Evolutionary conservation across 495 filamentous ascomycete species (phyloP).

Genomic region (Penicillium coffeae): DNA sequence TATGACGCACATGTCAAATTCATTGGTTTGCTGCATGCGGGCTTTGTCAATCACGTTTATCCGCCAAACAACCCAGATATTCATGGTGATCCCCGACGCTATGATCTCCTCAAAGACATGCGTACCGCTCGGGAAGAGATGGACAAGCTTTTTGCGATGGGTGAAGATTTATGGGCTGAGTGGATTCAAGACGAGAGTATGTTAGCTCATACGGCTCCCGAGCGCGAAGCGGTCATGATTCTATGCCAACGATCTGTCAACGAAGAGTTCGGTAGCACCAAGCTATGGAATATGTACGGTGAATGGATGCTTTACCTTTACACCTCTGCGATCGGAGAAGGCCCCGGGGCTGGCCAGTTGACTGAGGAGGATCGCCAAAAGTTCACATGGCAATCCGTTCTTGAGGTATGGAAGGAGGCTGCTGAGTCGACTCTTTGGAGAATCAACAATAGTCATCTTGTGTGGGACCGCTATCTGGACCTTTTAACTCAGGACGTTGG

Average conservation of each 20-base stretch:
- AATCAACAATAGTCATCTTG: slow-evolving; percentile 75
- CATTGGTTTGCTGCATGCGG: slow-evolving; percentile 60
- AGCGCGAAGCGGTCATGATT: slow-evolving; percentile 75
- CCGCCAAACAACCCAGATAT: slow-evolving; percentile 45
- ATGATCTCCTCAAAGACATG: slow-evolving; percentile 59
- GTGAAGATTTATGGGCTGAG: slow-evolving; percentile 61
- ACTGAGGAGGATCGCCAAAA: slow-evolving; percentile 69
- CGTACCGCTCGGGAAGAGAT: slow-evolving; percentile 61
- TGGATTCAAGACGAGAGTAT: slow-evolving; percentile 63
- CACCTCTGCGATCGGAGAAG: slow-evolving; percentile 54
- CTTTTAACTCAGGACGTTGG: slow-evolving; percentile 59
- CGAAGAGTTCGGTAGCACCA: slow-evolving; percentile 79
- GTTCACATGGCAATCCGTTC: slow-evolving; percentile 69
- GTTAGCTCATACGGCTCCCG: slow-evolving; percentile 56
- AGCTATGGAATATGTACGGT: slow-evolving; percentile 84
- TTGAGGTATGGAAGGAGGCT: slow-evolving; percentile 76
- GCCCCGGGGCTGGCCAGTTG: slow-evolving; percentile 57
- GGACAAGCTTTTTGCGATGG: slow-evolving; percentile 62
- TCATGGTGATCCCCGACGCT: slow-evolving; percentile 44
- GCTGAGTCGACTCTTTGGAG: slow-evolving; percentile 75
- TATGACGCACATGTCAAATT: slow-evolving; percentile 63
- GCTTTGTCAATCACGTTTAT: slow-evolving; percentile 55
- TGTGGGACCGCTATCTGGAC: slow-evolving; percentile 82
- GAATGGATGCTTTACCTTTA: slow-evolving; percentile 81
- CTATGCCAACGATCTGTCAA: slow-evolving; percentile 72